Evolutionary conservation across 2,329 filamentous ascomycete species (phyloP).

Genomic region (Scleromitrula shiraiana): DNA sequence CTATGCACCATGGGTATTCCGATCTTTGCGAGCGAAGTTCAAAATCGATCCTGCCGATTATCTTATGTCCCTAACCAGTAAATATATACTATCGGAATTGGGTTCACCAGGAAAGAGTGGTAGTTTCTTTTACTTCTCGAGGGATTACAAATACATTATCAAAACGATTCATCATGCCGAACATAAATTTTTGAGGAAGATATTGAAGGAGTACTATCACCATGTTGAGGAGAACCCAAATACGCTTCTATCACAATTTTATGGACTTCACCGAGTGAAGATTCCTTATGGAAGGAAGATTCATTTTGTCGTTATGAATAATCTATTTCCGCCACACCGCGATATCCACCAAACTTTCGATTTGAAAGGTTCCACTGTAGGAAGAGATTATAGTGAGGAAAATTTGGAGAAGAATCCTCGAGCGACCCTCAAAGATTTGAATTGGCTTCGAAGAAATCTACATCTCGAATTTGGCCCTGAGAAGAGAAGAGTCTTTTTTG

Average conservation of each 20-base stretch:
- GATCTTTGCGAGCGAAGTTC: constrained; percentile 80
- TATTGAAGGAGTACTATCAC: constrained; percentile 84
- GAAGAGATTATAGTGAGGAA: constrained; percentile 84
- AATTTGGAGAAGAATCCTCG: constrained; percentile 81
- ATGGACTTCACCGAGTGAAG: constrained; percentile 94
- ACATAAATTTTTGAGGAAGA: constrained; percentile 77
- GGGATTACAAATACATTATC: constrained; percentile 99
- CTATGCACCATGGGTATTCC: constrained; percentile 99
- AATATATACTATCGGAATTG: constrained; percentile 96
- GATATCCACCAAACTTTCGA: constrained; percentile 98
- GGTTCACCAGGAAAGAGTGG: constrained; percentile 97
- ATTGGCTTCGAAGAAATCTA: constrained; percentile 83
- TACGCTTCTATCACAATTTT: constrained; percentile 94
- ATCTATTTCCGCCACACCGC: constrained; percentile 91
- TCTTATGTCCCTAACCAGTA: constrained; percentile 94
- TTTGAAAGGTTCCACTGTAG: constrained; percentile 91
- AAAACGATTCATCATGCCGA: constrained; percentile 98
- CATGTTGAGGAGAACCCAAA: constrained; percentile 93
- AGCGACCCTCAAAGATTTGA: constrained; percentile 91
- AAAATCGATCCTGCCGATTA: constrained; percentile 94
- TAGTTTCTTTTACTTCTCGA: constrained; percentile 98
- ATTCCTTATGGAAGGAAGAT: constrained; percentile 98
- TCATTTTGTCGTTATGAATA: constrained; percentile 99
- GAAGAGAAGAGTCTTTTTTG: constrained; percentile 81
- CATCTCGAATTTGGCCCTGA: constrained; percentile 81